phyloP scores from a whole-genome alignment of 805 yeast genomes.

The Wickerhamiella occidentalis region DNA sequence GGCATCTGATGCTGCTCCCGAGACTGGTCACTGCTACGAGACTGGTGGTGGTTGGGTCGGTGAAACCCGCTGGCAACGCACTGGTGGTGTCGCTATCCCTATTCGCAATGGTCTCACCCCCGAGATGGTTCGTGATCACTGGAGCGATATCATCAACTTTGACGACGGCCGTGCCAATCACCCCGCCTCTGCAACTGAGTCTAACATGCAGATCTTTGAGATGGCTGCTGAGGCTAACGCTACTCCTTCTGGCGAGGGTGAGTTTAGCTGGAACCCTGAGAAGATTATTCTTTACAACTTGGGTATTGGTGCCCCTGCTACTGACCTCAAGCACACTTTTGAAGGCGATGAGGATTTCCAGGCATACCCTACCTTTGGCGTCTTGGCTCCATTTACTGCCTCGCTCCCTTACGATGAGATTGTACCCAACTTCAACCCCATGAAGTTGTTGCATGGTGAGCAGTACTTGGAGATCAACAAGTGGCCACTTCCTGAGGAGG shows the following conservation, averaged over 20 bases:
- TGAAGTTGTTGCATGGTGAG: conserved; percentile 87
- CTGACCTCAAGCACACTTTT: conserved; percentile 65
- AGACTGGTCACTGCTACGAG: conserved; percentile 75
- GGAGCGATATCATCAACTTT: conserved; percentile 59
- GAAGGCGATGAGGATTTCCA: conserved; percentile 71
- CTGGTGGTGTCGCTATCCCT: conserved; percentile 59
- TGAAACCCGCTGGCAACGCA: conserved; percentile 87
- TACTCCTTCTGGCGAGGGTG: conserved; percentile 36
- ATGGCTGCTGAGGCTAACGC: conserved; percentile 34
- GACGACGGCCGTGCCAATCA: conserved; percentile 40
- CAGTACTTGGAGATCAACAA: conserved; percentile 70
- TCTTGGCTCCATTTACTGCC: conserved; percentile 67
- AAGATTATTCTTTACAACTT: conserved; percentile 76
- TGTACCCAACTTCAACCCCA: conserved; percentile 76
- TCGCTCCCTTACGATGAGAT: conserved; percentile 46
- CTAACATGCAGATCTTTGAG: conserved; percentile 63
- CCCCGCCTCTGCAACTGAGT: conserved; percentile 56
- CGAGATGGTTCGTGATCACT: conserved; percentile 58
- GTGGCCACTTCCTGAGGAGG: conserved; percentile 70
- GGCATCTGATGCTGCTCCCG: conserved; percentile 60
- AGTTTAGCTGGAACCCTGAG: conserved; percentile 48
- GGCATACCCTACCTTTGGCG: conserved; percentile 82
- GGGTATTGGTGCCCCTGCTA: conserved; percentile 74
- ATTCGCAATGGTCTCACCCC: conserved; percentile 37
- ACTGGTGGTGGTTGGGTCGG: conserved; percentile 97